Conservation (phyloP, 345 rosid genomes). For the Gossypium longicalyx region DNA sequence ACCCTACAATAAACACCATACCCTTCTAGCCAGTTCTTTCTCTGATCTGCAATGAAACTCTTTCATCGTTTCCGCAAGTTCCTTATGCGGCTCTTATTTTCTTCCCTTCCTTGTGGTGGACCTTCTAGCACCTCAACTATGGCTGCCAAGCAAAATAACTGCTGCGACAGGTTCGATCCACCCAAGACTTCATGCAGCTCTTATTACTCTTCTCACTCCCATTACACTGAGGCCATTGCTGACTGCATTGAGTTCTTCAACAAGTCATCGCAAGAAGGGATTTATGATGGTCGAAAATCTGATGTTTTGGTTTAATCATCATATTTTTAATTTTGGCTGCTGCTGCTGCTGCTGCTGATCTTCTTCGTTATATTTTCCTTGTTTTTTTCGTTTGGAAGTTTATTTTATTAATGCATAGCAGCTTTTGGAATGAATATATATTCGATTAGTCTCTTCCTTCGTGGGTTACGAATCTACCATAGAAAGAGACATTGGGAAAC, state of each 20-base stretch:
- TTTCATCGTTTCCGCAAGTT: slow-evolving; percentile 62
- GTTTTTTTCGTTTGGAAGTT: neutral
- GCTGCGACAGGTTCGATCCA: slow-evolving; percentile 56
- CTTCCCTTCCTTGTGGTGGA: slow-evolving; percentile 36
- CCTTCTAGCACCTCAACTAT: slow-evolving; percentile 18
- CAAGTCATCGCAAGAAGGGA: slow-evolving; percentile 60
- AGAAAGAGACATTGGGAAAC: neutral
- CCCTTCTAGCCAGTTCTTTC: slow-evolving; percentile 19
- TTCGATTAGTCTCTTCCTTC: neutral
- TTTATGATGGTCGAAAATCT: slow-evolving; percentile 35
- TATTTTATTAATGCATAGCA: neutral
- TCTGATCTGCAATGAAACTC: slow-evolving; percentile 50
- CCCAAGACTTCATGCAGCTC: slow-evolving; percentile 90
- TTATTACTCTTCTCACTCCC: slow-evolving; percentile 75
- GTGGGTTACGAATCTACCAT: neutral
- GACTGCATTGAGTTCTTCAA: slow-evolving; percentile 96
- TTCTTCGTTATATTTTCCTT: neutral
- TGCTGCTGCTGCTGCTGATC: neutral
- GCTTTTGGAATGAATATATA: neutral
- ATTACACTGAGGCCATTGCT: slow-evolving; percentile 75
- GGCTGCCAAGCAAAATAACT: slow-evolving; percentile 21
- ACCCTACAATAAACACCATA: neutral
- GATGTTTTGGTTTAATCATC: slow-evolving; percentile 35
- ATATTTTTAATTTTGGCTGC: neutral
- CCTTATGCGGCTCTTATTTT: slow-evolving; percentile 53